Evolutionary conservation across 2,329 filamentous ascomycete species (phyloP), one percentile per base, ranked within the genome.

Genomic region (Lasiodiplodia theobromae): DNA sequence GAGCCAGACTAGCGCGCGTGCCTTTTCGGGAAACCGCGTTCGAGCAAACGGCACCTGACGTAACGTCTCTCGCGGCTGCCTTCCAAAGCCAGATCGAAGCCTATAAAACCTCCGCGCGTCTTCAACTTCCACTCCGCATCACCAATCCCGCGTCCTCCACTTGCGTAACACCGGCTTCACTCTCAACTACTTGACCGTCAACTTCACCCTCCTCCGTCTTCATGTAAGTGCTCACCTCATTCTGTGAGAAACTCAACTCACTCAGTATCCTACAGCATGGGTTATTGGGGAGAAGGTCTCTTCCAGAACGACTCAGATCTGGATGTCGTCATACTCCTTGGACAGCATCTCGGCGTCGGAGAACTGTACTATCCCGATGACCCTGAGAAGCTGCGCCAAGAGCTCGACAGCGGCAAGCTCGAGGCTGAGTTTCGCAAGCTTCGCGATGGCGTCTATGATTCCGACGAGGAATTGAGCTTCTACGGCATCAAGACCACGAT

Each of bases 391-490:
- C 52, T 56, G 28, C 52, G 28, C 52, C 18, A 56, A 1, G 28
- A 56, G 28, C 52, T 56, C 28, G 52, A 56, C 52, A 37, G 52
- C 52, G 52, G 52, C 52, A 56, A 56, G 28, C 52, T 34, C 12
- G 52, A 56, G 3, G 28, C 52, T 16, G 52, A 56, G 52, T 56
- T 56, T 10, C 28, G 2, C 28, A 56, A 56, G 3, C 16, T 56
- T 16, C 23, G 28, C n/a, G 52, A 56, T 28, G 52, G 28, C 8
- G 16, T 0, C 16, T 56, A 31, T 28, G 12, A 1, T 1, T 18
- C n/a, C n/a, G n/a, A n/a, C n/a, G n/a, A n/a, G n/a, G n/a, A n/a
- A n/a, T n/a, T n/a, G n/a, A n/a, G n/a, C n/a, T n/a, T n/a, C n/a
- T n/a, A n/a, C n/a, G n/a, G n/a, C n/a, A n/a, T 34, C 25, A 56